Conservation (phyloP, 345 rosid genomes). For the Salix viminalis region DNA sequence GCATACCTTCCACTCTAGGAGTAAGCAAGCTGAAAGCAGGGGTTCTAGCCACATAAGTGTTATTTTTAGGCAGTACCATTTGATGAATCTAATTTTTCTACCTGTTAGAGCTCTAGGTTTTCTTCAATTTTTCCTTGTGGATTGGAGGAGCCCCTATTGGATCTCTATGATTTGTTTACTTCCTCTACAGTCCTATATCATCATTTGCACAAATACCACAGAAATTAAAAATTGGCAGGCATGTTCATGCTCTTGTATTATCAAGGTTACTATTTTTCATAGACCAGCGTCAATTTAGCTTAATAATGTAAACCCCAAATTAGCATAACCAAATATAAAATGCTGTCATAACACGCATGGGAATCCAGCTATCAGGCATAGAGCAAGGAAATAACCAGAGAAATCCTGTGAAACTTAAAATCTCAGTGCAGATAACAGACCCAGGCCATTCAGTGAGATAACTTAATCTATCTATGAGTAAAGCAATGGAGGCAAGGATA, state of each 20-base stretch:
- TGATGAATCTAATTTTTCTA: no score
- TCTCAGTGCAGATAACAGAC: neutral
- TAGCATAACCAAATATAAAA: neutral
- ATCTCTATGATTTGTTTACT: no score
- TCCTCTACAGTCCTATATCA: no score
- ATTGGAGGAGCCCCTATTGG: no score
- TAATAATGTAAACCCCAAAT: neutral
- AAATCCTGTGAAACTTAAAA: neutral
- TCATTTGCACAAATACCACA: neutral
- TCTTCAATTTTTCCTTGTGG: no score
- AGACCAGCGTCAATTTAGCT: neutral
- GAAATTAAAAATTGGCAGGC: neutral
- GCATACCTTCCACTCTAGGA: no score
- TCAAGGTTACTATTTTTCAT: neutral
- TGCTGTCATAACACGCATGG: neutral
- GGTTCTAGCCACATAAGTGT: no score
- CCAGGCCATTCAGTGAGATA: neutral
- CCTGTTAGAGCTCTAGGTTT: no score
- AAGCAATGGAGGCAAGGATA: neutral
- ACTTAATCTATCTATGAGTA: neutral
- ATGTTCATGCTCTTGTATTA: neutral
- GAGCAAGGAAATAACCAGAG: neutral
- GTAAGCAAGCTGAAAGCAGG: no score
- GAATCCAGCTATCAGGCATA: neutral
- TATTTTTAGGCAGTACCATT: no score